phyloP scores from a whole-genome alignment of 108 stramenopile genomes.

The Nitzschia sp. region DNA sequence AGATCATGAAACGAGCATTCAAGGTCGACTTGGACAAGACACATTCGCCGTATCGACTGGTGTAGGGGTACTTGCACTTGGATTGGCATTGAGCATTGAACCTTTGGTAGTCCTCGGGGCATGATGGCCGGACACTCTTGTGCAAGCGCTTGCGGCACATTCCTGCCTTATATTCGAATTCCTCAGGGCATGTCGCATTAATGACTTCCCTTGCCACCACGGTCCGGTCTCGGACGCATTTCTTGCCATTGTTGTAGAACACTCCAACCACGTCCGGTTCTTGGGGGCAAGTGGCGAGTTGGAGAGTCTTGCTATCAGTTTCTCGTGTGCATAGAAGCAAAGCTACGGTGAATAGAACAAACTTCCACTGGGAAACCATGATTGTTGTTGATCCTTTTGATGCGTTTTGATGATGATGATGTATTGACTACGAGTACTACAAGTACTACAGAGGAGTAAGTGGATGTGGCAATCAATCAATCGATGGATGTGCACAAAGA shows the following conservation, averaged over 20 bases:
- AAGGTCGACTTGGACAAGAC: not conserved
- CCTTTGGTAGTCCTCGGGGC: constrained; percentile 19
- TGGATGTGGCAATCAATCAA: no score
- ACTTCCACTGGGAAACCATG: no score
- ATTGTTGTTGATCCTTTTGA: no score
- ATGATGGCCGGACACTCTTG: constrained; percentile 12
- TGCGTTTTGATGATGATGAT: no score
- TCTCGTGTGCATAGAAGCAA: not conserved
- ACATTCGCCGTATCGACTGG: not conserved
- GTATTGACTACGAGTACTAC: no score
- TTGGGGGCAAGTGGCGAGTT: constrained; percentile 20
- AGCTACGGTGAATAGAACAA: not conserved
- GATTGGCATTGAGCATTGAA: constrained; percentile 11
- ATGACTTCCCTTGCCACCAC: constrained; percentile 7
- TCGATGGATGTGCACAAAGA: no score
- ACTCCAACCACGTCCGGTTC: constrained; percentile 27
- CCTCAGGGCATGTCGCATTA: constrained; percentile 15
- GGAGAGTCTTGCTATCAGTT: constrained; percentile 8
- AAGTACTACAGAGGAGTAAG: no score
- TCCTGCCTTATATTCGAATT: not conserved
- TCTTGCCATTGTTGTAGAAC: constrained; percentile 24
- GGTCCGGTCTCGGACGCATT: constrained; percentile 25
- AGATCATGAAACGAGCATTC: constrained; percentile 19
- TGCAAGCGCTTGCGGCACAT: not conserved
- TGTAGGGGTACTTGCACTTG: constrained; percentile 6